Base-by-base conservation (phyloP, 2,329 filamentous ascomycete species). In the Dactylellina leptospora region DNA sequence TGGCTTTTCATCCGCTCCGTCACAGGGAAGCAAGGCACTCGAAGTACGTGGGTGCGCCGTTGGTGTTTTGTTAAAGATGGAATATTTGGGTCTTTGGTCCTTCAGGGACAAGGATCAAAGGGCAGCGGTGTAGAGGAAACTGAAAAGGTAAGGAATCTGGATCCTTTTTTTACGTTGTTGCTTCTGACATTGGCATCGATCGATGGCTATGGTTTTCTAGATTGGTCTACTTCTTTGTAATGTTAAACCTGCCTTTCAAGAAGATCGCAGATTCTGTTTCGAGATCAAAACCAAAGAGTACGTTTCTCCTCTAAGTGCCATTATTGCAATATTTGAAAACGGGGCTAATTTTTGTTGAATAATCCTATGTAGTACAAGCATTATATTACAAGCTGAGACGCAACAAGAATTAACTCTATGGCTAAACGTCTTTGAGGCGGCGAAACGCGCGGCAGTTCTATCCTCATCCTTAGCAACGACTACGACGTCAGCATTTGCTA, bases 11-110 rank as follows among this genome's bases (percentile, higher is more conserved):
- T 96, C 75, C 86, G 92, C 55, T 90, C 88, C 0, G 82, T 93
- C 5, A 88, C 90, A 1, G 93, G 92, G 33, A 97, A 97, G 79
- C 93, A 93, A 0, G 66, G 66, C 6, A 90, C 92, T 11, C 85
- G 93, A 73, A 92, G 92, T n/a, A 85, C 87, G 40, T 99, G 95
- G 95, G 85, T 92, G 23, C 86, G 92, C 70, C 86, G 93, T 58
- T 99, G 95, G 95, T 96, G 95, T 78, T 97, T 96, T 79, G 89
- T 96, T 76, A 93, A 93, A 74, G 89, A 96, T 77, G 93, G 95
- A 38, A 95, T 97, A 66, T 97, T 99, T 80, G 95, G 95, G 20
- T 97, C 92, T 87, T 84, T 99, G 3, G 86, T 95, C 18, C 51
- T 66, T 33, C 61, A 66, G 36, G 61, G 51, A 22, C 92, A 96